phyloP scores from a whole-genome alignment of 208 protist species.

The Herpetomonas samuelpessoai region DNA sequence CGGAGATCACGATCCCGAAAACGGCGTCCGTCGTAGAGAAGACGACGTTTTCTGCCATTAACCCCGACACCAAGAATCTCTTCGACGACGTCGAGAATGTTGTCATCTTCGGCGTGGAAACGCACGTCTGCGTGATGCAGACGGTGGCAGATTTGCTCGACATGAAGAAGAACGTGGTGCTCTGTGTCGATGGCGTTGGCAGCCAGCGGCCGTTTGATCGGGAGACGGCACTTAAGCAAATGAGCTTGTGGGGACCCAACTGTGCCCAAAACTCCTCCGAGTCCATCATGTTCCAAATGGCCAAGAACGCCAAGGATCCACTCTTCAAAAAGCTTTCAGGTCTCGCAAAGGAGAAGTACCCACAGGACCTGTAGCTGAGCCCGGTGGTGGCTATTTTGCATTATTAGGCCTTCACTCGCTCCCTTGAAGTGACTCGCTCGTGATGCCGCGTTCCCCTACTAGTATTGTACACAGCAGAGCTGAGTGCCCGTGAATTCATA shows the following conservation, averaged over 20 bases:
- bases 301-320: slow-evolving; percentile 52
- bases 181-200: slow-evolving; percentile 64
- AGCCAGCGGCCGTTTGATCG: slow-evolving; percentile 66
- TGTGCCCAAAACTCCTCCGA: slow-evolving; percentile 67
- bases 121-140: slow-evolving; percentile 76
- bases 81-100: slow-evolving; percentile 52
- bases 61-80: slow-evolving; percentile 41
- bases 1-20: slow-evolving; percentile 53
- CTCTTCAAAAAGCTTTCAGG: slow-evolving; percentile 65
- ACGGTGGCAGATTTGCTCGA: slow-evolving; percentile 71
- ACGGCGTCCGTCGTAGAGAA: slow-evolving; percentile 38
- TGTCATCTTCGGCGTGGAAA: slow-evolving; percentile 78
- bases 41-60: slow-evolving; percentile 51
- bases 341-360: slow-evolving; percentile 39
- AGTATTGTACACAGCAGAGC: too few species aligned
- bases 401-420: too few species aligned
- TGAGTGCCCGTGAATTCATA: too few species aligned
- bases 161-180: slow-evolving; percentile 58
- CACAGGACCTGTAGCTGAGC: slow-evolving; percentile 6
- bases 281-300: slow-evolving; percentile 69
- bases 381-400: too few species aligned
- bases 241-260: slow-evolving; percentile 54
- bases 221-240: slow-evolving; percentile 47
- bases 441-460: too few species aligned
- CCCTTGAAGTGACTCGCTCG: too few species aligned